These are phyloP conservation scores for Termitomyces bulborhizus DNA, from an alignment of 768 basidiomycete genomes.

Conservation along the genomic window DNA sequence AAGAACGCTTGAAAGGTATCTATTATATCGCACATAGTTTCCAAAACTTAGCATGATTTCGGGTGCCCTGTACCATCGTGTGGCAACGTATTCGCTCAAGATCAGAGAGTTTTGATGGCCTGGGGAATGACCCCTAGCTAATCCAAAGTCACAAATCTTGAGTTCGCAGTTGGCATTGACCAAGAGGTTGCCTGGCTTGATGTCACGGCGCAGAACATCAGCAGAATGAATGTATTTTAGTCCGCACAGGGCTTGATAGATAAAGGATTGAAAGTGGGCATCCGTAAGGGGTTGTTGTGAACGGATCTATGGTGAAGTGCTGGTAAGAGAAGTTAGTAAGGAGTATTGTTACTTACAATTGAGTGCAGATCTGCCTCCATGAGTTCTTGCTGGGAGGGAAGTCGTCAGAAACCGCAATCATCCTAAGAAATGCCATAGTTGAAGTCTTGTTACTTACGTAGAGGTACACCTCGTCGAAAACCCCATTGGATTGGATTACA, in stretches of 20 bases:
- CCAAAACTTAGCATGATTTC: slow-evolving; percentile 99
- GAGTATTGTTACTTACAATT: slow-evolving; percentile 53
- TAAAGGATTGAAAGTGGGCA: slow-evolving; percentile 91
- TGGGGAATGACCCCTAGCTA: slow-evolving; percentile 92
- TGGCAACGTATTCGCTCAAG: slow-evolving; percentile 98
- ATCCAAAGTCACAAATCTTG: slow-evolving; percentile 98
- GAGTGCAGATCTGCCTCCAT: slow-evolving; percentile 99
- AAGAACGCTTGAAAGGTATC: background rate
- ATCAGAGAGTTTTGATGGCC: slow-evolving; percentile 81
- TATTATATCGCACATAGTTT: slow-evolving; percentile 66
- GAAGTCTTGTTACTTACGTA: slow-evolving; percentile 50
- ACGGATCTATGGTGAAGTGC: slow-evolving; percentile 49
- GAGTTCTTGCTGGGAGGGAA: slow-evolving; percentile 74
- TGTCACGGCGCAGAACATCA: slow-evolving; percentile 93
- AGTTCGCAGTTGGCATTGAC: slow-evolving; percentile 98
- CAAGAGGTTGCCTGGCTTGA: slow-evolving; percentile 91
- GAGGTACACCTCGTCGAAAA: slow-evolving; percentile 97
- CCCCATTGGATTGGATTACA: slow-evolving; percentile 83
- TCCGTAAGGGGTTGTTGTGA: slow-evolving; percentile 85
- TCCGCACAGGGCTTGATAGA: slow-evolving; percentile 98
- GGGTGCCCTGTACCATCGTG: slow-evolving; percentile 96
- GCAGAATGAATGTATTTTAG: slow-evolving; percentile 98
- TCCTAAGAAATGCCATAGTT: slow-evolving; percentile 4
- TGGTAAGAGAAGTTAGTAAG: background rate
- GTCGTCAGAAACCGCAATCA: slow-evolving; percentile 1